Evolutionary conservation across 2,329 filamentous ascomycete species (phyloP), one percentile per base, ranked within the genome.

Genomic region (Aspergillus glaucus): DNA sequence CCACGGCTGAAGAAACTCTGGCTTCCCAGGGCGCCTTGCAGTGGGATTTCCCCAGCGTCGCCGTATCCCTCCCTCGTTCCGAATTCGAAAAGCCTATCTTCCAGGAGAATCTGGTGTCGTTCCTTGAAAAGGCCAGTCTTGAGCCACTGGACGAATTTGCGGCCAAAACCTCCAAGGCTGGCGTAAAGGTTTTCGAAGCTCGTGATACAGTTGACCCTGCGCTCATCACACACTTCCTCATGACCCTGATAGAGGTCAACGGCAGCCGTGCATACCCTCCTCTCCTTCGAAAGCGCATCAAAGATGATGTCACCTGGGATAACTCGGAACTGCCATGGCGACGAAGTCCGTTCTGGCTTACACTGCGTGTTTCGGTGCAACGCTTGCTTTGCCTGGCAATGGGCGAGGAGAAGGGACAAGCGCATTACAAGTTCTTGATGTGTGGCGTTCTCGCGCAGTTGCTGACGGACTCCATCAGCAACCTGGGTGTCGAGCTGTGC

Each of bases 381-480:
- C 73, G 82, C 0, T 70, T 76, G 6, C 67, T 86, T 0, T 71
- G 66, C 22, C 52, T 68, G 1, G 19, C 58, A 0, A 54, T 77
- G 1, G 74, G 74, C 1, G 53, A 59, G 1, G 62, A 75, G 1
- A 22, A 59, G 0, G 79, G 79, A 1, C 67, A 71, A 2, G 52
- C 75, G 0, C 67, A 72, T 28, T 86, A 83, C 70, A 86, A 86
- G 53, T 69, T 77, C 12, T 53, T 85, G 7, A 71, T 84, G n/a
- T 75, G 71, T 43, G 47, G 70, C 2, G 42, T 81, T 0, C 54
- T 84, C 2, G 62, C 74, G 0, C 53, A 68, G 0, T 63, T 85
- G 2, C 62, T 84, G 1, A 55, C 67, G 0, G 74, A 79, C 17
- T 62, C 50, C 3, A 50, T 59, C 8, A 43, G 49, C 15, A 45